Base-by-base conservation (phyloP, 495 filamentous ascomycete species). In the Bombardia bombarda region DNA sequence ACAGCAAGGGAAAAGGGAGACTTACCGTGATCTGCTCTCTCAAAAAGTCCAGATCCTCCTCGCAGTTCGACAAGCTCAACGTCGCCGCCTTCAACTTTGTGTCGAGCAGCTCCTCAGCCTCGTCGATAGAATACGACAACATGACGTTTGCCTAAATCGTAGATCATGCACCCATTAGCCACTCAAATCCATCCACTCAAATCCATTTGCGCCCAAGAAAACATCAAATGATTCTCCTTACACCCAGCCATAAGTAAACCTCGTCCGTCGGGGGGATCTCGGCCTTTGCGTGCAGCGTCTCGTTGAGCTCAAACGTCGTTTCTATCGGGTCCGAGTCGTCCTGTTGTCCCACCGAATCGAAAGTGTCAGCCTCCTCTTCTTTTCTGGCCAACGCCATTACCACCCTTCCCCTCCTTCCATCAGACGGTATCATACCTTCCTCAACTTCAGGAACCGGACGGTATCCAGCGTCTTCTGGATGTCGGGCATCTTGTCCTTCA, bases 401-500 rank as follows among this genome's bases (percentile, higher is more conserved):
- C 13, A 4, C 22, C 7, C 22, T 12, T 19, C 5, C 6, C 20
- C 0, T 20, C 7, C 16, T 6, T 32, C 13, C 1, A 23, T 7
- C 14, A 10, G 35, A 4, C 13, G 8, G 6, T 14, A 32, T 7
- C 17, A 19, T 61, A 84, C 84, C 65, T 77, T 79, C 48, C 82
- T 70, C 21, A 70, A 65, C 66, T 85, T 78, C 43, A 98, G 60
- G 50, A 97, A 98, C 36, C 67, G 68, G 17, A 96, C 90, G 32
- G 86, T 95, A 25, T 97, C 93, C 49, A 97, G 65, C n/a, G 93
- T 96, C 74, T 95, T 97, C 50, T 84, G 80, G 52, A 98, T 96
- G 61, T 98, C 92, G 1, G 92, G 92, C 54, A 97, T 84, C 73
- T 96, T 98, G 51, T 96, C 92, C 59, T 80, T 84, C 33, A 97